Conservation (phyloP, 768 basidiomycete genomes). For the Lactifluus echinatus region DNA sequence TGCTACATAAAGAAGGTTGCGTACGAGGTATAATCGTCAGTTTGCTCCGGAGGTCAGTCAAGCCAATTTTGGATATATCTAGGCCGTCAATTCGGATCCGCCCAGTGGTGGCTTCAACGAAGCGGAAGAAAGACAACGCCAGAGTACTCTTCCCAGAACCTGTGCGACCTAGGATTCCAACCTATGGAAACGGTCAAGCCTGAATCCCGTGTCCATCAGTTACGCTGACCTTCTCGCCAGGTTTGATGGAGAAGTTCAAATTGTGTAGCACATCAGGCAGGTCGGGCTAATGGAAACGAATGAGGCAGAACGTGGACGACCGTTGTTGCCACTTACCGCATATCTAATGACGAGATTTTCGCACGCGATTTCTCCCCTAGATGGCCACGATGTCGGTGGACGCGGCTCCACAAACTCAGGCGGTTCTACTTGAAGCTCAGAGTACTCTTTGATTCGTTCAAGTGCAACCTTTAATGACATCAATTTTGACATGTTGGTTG, state of each 20-base stretch:
- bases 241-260: slow-evolving; percentile 61
- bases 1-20: slow-evolving; percentile 22
- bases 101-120: slow-evolving; percentile 80
- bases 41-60: slow-evolving; percentile 71
- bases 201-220: neutral
- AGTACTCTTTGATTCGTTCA: slow-evolving; percentile 88
- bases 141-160: slow-evolving; percentile 69
- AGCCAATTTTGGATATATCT: slow-evolving; percentile 70
- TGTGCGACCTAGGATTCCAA: slow-evolving; percentile 66
- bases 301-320: slow-evolving; percentile 8
- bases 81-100: slow-evolving; percentile 68
- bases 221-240: slow-evolving; percentile 65
- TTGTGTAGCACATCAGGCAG: slow-evolving; percentile 79
- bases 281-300: slow-evolving; percentile 48
- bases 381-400: slow-evolving; percentile 76
- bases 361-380: slow-evolving; percentile 56
- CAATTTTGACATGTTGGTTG: neutral
- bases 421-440: slow-evolving; percentile 67
- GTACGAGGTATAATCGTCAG: slow-evolving; percentile 70
- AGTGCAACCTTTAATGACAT: slow-evolving; percentile 53
- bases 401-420: slow-evolving; percentile 82
- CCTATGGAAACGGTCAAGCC: slow-evolving; percentile 28
- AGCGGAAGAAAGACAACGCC: slow-evolving; percentile 80
- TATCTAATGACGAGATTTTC: slow-evolving; percentile 71
- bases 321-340: slow-evolving; percentile 43